Conservation (phyloP, 495 filamentous ascomycete genomes). For the Podospora anserina region DNA sequence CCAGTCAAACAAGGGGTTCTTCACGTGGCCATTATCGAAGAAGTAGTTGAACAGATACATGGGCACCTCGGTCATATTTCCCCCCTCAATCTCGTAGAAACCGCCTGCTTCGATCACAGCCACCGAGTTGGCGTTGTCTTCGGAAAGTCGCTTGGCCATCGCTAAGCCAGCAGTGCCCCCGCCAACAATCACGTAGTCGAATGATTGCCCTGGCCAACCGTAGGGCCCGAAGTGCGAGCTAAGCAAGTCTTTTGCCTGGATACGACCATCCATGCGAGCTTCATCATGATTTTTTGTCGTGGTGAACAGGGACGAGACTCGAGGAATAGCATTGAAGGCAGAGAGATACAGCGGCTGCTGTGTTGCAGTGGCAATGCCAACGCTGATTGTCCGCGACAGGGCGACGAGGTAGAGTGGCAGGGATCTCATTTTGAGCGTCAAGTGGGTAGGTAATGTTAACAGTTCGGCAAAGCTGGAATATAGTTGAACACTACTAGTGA, state of each 20-base stretch:
- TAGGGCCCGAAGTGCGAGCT: background rate
- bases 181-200: conserved; percentile 42
- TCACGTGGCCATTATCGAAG: conserved; percentile 13
- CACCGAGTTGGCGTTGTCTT: conserved; percentile 26
- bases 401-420: too few species aligned
- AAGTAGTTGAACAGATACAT: conserved; percentile 22
- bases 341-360: too few species aligned
- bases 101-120: conserved; percentile 57
- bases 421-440: too few species aligned
- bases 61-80: conserved; percentile 45
- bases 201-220: background rate
- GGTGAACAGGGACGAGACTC: too few species aligned
- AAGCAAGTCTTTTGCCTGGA: background rate
- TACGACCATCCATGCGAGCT: too few species aligned
- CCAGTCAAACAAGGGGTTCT: conserved; percentile 48
- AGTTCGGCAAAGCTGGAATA: too few species aligned
- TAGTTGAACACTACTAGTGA: too few species aligned
- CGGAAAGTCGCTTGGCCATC: conserved; percentile 50
- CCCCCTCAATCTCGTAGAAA: conserved; percentile 50
- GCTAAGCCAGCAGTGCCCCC: conserved; percentile 54
- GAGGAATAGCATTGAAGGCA: too few species aligned
- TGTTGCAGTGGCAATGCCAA: too few species aligned
- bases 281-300: too few species aligned
- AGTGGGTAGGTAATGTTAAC: too few species aligned
- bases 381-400: too few species aligned